These are phyloP conservation scores for Ormosia emarginata DNA, from an alignment of 306 rosid species.

Conservation along the genomic window DNA sequence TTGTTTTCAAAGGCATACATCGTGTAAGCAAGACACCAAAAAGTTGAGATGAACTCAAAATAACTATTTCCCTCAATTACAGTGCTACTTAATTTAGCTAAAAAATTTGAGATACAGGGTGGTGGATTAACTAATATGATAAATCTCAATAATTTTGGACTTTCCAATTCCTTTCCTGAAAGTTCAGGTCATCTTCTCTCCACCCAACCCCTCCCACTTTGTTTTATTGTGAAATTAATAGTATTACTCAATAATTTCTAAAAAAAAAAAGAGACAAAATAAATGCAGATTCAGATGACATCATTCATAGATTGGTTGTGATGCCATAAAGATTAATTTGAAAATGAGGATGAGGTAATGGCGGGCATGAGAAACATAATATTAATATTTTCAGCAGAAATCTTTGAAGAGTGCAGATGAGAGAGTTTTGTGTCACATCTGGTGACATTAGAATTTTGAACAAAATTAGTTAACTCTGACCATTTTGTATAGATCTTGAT, in stretches of 20 bases:
- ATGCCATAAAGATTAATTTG: background rate
- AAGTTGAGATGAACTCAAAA: background rate
- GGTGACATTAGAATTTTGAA: background rate
- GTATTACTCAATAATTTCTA: background rate
- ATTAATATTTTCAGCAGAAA: background rate
- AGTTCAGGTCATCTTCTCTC: background rate
- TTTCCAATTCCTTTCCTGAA: background rate
- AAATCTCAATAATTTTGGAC: background rate
- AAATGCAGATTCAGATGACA: background rate
- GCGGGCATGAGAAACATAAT: background rate
- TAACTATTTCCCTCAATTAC: background rate
- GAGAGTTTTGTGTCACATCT: background rate
- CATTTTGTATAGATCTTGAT: background rate
- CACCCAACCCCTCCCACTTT: background rate
- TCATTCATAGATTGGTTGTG: conserved; percentile 1
- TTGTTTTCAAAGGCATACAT: background rate
- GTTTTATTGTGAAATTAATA: too few relatives aligned
- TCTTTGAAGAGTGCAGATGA: background rate
- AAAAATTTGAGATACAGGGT: background rate
- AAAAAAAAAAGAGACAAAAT: background rate
- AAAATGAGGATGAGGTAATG: background rate
- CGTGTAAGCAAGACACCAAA: background rate
- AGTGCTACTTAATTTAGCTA: background rate
- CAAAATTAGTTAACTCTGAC: background rate
- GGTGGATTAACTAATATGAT: background rate